Base-by-base conservation (phyloP, 768 basidiomycete genomes). In the Boletus sp. region DNA sequence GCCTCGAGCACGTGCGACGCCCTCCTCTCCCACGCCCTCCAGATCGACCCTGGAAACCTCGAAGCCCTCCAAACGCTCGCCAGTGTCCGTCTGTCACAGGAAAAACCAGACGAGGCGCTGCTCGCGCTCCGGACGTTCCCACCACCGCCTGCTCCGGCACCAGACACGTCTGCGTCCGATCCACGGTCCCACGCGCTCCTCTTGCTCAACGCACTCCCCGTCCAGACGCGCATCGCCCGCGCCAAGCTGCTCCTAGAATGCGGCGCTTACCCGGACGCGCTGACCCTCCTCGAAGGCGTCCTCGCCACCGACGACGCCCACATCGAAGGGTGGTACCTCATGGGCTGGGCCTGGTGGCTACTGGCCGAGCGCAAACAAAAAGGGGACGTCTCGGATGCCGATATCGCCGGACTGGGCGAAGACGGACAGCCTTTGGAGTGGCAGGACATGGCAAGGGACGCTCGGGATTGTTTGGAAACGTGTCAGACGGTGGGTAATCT, bases 331-430 rank as follows among this genome's bases (percentile, higher is more conserved):
- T 95, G 94, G 87, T 96, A 96, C 67, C 82, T 96, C 30, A 93
- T 95, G 72, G 94, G 93, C 52, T 97, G 93, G 93, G 89, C 90
- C 61, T 93, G 91, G 78, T 92, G 85, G 76, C 75, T 95, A 46
- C 85, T 90, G 83, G 82, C 85, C 0, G 87, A 90, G 69, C 82
- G 87, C 57, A 83, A 83, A 8, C 79, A 83, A 58, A 84, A 87
- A 63, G 80, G 73, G 12, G 57, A 63, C 78, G 77, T 29, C 80
- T 78, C 18, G 0, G 46, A 47, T 79, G 71, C 37, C 14, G 30
- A n/a, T 17, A 58, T 77, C 5, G 77, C 71, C 37, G 76, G 64
- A 11, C 58, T 75, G 7, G 61, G 42, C 39, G 62, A 65, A 45
- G 67, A 65, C 4, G 63, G 80, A 36, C 83, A 80, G 28, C 40